A percentile compares a stretch with the other conserved stretches of the same genome.
Evolutionary conservation across 2,329 filamentous ascomycete species (phyloP).

Genomic region (Hymenoscyphus repandus): DNA sequence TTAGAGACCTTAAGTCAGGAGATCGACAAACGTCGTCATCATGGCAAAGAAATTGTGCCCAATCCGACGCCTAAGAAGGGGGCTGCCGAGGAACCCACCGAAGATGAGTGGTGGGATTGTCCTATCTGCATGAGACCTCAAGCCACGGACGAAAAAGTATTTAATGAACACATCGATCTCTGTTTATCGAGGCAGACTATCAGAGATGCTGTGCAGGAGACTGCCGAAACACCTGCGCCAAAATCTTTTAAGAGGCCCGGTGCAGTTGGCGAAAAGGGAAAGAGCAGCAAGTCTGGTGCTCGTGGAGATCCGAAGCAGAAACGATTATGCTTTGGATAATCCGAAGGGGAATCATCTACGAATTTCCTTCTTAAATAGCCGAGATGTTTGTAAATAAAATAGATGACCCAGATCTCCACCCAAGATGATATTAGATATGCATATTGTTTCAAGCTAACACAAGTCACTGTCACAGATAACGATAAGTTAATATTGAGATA

Average conservation of each 20-base stretch:
- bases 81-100: constrained; percentile 10
- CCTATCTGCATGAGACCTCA: constrained; percentile 82
- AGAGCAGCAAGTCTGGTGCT: constrained; percentile 7
- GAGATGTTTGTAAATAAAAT: too few species aligned
- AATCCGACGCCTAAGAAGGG: constrained; percentile 36
- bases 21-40: constrained; percentile 31
- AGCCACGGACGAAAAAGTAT: constrained; percentile 63
- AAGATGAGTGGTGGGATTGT: constrained; percentile 68
- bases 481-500: too few species aligned
- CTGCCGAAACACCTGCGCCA: constrained; percentile 5
- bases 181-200: constrained; percentile 86
- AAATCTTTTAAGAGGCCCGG: constrained; percentile 11
- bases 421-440: too few species aligned
- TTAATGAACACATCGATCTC: constrained; percentile 90
- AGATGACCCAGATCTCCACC: too few species aligned
- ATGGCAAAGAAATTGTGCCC: constrained; percentile 48
- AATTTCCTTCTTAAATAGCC: neutral
- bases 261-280: constrained; percentile 14
- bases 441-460: too few species aligned
- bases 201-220: constrained; percentile 67
- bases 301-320: constrained; percentile 16
- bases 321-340: constrained; percentile 15
- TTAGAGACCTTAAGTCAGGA: constrained; percentile 56
- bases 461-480: too few species aligned
- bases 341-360: neutral